Evolutionary conservation across 2,329 filamentous ascomycete species (phyloP).

Genomic region (Huntiella omanensis): DNA sequence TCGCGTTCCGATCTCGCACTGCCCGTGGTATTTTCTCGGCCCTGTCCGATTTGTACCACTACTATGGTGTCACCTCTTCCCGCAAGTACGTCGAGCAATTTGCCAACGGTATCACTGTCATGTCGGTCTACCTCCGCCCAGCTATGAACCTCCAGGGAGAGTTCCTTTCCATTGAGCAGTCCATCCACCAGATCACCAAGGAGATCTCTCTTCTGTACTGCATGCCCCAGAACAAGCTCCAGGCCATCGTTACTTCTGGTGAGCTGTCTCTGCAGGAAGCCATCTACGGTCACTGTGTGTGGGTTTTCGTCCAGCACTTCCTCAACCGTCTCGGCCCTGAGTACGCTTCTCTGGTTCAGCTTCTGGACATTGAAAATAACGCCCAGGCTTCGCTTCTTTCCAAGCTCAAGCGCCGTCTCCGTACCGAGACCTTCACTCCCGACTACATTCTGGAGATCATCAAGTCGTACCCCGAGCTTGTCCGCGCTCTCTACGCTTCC

Average conservation of each 20-base stretch:
- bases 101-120: constrained; percentile 92
- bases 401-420: constrained; percentile 86
- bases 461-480: constrained; percentile 67
- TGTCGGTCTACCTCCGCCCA: constrained; percentile 83
- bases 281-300: constrained; percentile 91
- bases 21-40: constrained; percentile 89
- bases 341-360: constrained; percentile 68
- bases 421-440: constrained; percentile 91
- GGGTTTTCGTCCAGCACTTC: constrained; percentile 97
- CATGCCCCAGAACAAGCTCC: constrained; percentile 92
- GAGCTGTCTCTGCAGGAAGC: constrained; percentile 86
- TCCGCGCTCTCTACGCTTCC: constrained; percentile 73
- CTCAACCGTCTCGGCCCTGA: constrained; percentile 85
- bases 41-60: constrained; percentile 90
- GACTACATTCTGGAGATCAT: constrained; percentile 98
- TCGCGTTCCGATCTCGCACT: constrained; percentile 86
- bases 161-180: constrained; percentile 69
- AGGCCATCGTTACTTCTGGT: constrained; percentile 69
- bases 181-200: constrained; percentile 97
- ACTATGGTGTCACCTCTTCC: constrained; percentile 91
- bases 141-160: constrained; percentile 37
- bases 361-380: constrained; percentile 65
- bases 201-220: constrained; percentile 95
- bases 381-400: constrained; percentile 71
- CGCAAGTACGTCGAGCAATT: constrained; percentile 98